A percentile compares a stretch with the other conserved stretches of the same genome.
Conservation (phyloP, 805 yeast genomes). For the Teunomyces panamensis region DNA sequence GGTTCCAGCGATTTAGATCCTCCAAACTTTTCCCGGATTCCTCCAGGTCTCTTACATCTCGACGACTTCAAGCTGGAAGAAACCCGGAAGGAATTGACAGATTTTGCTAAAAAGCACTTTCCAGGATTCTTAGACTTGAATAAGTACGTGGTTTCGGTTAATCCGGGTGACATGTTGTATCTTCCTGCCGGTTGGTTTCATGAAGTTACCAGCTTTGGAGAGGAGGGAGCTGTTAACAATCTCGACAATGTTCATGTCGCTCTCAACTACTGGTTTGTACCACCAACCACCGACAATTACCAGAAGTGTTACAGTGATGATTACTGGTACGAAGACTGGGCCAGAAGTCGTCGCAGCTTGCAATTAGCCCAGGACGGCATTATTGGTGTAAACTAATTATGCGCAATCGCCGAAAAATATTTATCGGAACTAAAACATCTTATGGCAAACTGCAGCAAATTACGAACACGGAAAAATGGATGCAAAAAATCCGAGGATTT, state of each 20-base stretch:
- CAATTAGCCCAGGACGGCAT: background rate
- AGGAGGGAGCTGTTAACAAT: conserved; percentile 7
- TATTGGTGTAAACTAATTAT: background rate
- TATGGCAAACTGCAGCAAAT: background rate
- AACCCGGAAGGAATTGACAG: conserved; percentile 23
- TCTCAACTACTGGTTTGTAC: conserved; percentile 71
- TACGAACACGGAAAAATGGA: conserved; percentile 3
- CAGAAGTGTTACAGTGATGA: conserved; percentile 42
- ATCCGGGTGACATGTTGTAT: conserved; percentile 66
- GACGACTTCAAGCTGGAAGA: conserved; percentile 44
- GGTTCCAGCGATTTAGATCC: conserved; percentile 45
- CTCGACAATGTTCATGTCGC: conserved; percentile 50
- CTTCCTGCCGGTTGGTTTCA: conserved; percentile 83
- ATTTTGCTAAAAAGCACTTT: conserved; percentile 40
- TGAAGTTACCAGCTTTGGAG: conserved; percentile 67
- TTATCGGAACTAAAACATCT: background rate
- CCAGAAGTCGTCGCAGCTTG: conserved; percentile 36
- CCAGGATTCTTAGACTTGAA: conserved; percentile 47
- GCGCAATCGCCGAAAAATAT: background rate
- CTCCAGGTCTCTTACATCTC: conserved; percentile 60
- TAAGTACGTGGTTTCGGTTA: conserved; percentile 45
- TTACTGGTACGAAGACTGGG: conserved; percentile 56
- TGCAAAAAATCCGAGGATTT: background rate
- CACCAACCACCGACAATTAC: conserved; percentile 45
- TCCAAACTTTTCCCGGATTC: conserved; percentile 64